These are phyloP conservation scores for Fusarium illudens DNA, from an alignment of 2,329 filamentous ascomycete species.

Conservation along the genomic window DNA sequence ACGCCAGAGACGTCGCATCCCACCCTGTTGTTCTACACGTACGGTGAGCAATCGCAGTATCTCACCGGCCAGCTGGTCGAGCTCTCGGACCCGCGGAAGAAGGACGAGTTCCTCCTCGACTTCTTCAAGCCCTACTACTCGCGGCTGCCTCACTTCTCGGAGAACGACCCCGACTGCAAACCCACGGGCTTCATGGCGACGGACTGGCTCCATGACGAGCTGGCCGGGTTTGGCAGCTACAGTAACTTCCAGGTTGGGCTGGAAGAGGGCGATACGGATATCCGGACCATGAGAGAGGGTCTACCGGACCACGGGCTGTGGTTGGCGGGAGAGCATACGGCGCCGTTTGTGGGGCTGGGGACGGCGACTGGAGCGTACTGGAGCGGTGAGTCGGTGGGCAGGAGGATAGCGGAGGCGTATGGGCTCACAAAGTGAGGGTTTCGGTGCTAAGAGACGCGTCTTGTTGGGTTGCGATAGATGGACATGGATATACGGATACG, in stretches of 20 bases:
- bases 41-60: slow-evolving; percentile 67
- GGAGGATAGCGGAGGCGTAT: slow-evolving; percentile 67
- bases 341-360: slow-evolving; percentile 87
- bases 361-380: slow-evolving; percentile 92
- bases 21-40: slow-evolving; percentile 85
- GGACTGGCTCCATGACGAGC: slow-evolving; percentile 78
- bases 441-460: background rate
- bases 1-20: slow-evolving; percentile 69
- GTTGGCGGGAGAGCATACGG: slow-evolving; percentile 91
- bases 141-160: slow-evolving; percentile 72
- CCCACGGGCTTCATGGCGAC: slow-evolving; percentile 74
- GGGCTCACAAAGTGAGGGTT: slow-evolving; percentile 42
- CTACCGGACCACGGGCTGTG: slow-evolving; percentile 75
- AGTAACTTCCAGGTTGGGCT: slow-evolving; percentile 84
- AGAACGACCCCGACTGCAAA: slow-evolving; percentile 62
- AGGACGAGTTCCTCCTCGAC: slow-evolving; percentile 62
- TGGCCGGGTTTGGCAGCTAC: slow-evolving; percentile 85
- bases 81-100: slow-evolving; percentile 55
- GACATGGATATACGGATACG: background rate
- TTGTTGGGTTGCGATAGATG: background rate
- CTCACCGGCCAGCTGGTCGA: slow-evolving; percentile 58
- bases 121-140: slow-evolving; percentile 85
- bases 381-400: slow-evolving; percentile 83
- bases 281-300: slow-evolving; percentile 70
- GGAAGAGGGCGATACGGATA: slow-evolving; percentile 73